These are phyloP conservation scores for Angomonas ambiguus DNA, from an alignment of 208 protist genomes.

Conservation along the genomic window DNA sequence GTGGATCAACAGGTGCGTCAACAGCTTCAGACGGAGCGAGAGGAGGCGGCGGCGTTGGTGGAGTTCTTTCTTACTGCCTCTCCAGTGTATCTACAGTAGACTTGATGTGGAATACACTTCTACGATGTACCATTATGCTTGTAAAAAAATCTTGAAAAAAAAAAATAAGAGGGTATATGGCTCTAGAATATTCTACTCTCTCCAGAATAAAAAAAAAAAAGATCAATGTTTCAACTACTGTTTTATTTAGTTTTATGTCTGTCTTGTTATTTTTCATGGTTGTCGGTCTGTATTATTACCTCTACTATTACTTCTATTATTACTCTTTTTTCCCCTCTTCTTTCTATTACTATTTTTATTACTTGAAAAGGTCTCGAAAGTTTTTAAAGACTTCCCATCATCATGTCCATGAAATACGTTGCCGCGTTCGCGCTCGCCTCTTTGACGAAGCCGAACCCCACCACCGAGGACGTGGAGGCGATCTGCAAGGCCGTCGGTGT, in stretches of 20 bases:
- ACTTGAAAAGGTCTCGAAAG: neutral
- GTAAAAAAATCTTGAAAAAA: neutral
- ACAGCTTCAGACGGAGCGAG: conserved; percentile 60
- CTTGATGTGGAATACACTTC: neutral
- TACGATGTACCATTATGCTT: neutral
- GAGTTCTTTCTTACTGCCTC: conserved; percentile 72
- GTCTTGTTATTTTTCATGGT: no score
- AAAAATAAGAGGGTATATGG: neutral
- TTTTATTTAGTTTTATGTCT: neutral
- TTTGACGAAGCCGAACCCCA: conserved; percentile 74
- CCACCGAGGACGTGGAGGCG: conserved; percentile 78
- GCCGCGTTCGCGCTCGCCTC: conserved; percentile 89
- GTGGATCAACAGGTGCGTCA: conserved; percentile 58
- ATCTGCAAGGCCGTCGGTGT: conserved; percentile 86
- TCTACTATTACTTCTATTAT: neutral
- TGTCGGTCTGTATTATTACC: no score
- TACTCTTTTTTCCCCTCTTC: conserved; percentile 10
- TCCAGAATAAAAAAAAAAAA: no score
- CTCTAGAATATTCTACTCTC: no score
- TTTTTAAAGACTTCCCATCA: neutral
- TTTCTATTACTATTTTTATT: conserved; percentile 11
- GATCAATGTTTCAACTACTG: no score
- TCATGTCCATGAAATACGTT: conserved; percentile 88
- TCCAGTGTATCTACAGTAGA: conserved; percentile 32
- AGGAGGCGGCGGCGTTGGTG: conserved; percentile 59